Evolutionary conservation across 225 moss, liverwort and hornwort genomes (phyloP).

Genomic region (Straminergon stramineum): DNA sequence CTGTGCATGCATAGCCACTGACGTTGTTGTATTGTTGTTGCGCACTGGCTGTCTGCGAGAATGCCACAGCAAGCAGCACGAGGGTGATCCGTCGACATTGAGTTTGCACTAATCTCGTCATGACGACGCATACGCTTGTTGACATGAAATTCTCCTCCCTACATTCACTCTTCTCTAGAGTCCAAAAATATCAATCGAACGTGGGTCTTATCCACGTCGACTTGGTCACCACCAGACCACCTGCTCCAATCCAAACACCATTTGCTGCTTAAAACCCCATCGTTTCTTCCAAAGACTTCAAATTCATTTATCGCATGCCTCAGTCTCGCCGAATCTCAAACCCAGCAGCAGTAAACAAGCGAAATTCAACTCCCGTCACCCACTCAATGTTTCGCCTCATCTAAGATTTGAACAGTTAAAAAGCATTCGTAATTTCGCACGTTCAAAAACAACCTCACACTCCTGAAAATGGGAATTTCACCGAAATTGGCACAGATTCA

Average conservation of each 20-base stretch:
- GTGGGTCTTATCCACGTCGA: neutral
- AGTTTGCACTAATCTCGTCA: neutral
- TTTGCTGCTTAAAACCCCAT: neutral
- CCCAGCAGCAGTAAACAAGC: neutral
- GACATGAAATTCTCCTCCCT: neutral
- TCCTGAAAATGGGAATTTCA: neutral
- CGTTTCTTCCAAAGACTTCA: neutral
- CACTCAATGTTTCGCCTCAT: neutral
- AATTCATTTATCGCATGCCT: neutral
- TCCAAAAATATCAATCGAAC: neutral
- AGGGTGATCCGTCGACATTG: neutral
- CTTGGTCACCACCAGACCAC: neutral
- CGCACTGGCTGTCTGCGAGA: constrained; percentile 1
- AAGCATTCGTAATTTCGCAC: neutral
- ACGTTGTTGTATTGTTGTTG: constrained; percentile 28
- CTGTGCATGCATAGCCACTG: constrained; percentile 33
- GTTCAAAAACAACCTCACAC: neutral
- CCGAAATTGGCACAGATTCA: neutral
- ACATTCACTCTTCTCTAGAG: neutral
- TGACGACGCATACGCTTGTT: neutral
- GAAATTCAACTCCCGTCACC: neutral
- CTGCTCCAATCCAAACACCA: neutral
- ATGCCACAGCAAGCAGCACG: neutral
- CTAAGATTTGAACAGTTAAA: neutral
- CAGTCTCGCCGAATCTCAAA: neutral